Evolutionary conservation across 2,329 filamentous ascomycete species (phyloP), one percentile per base, ranked within the genome.

Genomic region (Hypoxylon sp.): DNA sequence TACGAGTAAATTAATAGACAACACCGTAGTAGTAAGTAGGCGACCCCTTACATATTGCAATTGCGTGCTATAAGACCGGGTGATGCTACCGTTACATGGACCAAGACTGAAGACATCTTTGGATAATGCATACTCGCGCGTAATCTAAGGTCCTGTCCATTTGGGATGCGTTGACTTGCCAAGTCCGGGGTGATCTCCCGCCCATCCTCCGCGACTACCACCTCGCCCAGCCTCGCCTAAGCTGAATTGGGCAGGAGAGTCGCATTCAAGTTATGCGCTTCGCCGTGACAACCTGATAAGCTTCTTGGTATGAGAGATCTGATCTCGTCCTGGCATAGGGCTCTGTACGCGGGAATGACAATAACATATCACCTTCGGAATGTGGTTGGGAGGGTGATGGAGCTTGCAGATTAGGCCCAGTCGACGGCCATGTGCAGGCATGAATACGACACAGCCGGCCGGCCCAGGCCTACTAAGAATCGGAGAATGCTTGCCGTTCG

Each of bases 111-210:
- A 59, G 48, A 20, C 32, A 55, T 60, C 42, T 58, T 44, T 59
- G 45, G 54, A 55, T 28, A 56, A 59, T 50, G 54, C 46, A 50
- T 38, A 52, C 49, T 54, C 11, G 30, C 48, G 61, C 54, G 56
- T 64, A 62, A 70, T 64, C 55, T 65, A 64, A 36, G 50, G 64
- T 61, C 69, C 66, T 66, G 61, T 58, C 58, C 45, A 55, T 42
- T 64, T 18, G 51, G 30, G 53, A 45, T 62, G 53, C 58, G 56
- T 65, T 51, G 68, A 72, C 69, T 71, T 73, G 72, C 72, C 71
- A 65, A 71, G 72, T 73, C 69, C 64, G 71, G 70, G 69, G 66
- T 67, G 67, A 68, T 68, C 68, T 72, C 67, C 71, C 69, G 71
- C 60, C 16, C 67, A 66, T 67, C 69, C 65, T 57, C 38, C 54